Base-by-base conservation (phyloP, 768 basidiomycete genomes). In the Tricholoma hemisulphureum region DNA sequence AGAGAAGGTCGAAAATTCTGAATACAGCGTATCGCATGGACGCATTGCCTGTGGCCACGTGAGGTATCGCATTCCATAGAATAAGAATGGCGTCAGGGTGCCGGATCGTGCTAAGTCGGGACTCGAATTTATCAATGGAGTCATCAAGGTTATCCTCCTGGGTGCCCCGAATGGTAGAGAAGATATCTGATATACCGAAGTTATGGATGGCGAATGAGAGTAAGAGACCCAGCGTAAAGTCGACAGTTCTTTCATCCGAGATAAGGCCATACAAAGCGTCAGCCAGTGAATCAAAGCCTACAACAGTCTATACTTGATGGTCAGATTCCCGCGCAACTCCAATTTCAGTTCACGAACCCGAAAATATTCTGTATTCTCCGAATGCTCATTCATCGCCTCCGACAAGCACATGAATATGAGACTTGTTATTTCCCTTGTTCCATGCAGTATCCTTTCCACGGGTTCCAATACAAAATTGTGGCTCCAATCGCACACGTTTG, bases 161-260 rank as follows among this genome's bases (percentile, higher is more conserved):
- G 13, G 70, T 63, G 20, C 66, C 68, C 16, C 75, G 74, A n/a
- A 84, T 66, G 21, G 73, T 72, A 21, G 72, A 70, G 69, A 93
- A 91, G 51, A 86, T 70, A 26, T 77, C 75, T 10, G 80, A 74
- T 18, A 86, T 63, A 1, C 82, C 75, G 61, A 90, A 86, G 65
- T 92, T 82, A 57, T 84, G 79, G 23, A 91, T 69, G 0, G 88
- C 79, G 39, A 95, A 77, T 1, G 84, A 81, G 9, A 92, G 80
- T 2, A 93, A 73, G 59, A 87, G 83, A 4, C 89, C 89, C 8
- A 91, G 69, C 0, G 83, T 82, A 51, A 81, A 78, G 52, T 85
- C 80, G 20, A 79, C 70, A 0, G 82, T 82, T 53, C 69, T 65
- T 18, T 71, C 65, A 58, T 83, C 78, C 20, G 73, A 68, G 28